These are phyloP conservation scores for Phyllosticta paracitricarpa DNA, from an alignment of 2,329 filamentous ascomycete species.

Conservation along the genomic window DNA sequence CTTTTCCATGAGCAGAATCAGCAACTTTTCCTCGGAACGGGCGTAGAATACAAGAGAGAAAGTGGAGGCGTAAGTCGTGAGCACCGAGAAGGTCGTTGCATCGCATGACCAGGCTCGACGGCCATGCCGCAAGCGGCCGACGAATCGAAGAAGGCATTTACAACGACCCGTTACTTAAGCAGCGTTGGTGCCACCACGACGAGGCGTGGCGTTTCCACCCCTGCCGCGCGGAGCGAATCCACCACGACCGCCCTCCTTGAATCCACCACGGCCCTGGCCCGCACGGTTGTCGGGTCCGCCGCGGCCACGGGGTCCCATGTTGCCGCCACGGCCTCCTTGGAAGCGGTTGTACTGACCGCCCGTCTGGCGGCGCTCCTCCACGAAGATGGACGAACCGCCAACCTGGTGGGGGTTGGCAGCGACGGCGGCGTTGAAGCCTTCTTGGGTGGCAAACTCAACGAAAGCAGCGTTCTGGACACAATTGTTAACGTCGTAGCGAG, in stretches of 20 bases:
- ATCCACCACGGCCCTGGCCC: slow-evolving; percentile 59
- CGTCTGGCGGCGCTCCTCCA: slow-evolving; percentile 74
- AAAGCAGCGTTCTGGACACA: slow-evolving; percentile 78
- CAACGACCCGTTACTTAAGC: slow-evolving; percentile 17
- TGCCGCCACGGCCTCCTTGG: slow-evolving; percentile 28
- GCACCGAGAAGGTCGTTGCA: slow-evolving; percentile 4
- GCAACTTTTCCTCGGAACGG: slow-evolving; percentile 10
- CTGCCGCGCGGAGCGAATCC: slow-evolving; percentile 43
- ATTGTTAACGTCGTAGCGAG: slow-evolving; percentile 13
- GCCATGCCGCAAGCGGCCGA: background rate
- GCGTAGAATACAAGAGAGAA: slow-evolving; percentile 12
- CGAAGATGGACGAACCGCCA: slow-evolving; percentile 68
- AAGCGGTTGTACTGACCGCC: slow-evolving; percentile 27
- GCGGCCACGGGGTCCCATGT: slow-evolving; percentile 44
- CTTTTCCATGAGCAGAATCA: slow-evolving; percentile 12
- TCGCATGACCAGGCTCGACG: background rate
- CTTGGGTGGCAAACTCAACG: slow-evolving; percentile 75
- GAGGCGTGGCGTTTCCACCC: slow-evolving; percentile 32
- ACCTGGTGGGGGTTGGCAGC: slow-evolving; percentile 78
- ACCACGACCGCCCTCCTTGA: slow-evolving; percentile 61
- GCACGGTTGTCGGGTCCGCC: slow-evolving; percentile 49
- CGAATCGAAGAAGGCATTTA: slow-evolving; percentile 3
- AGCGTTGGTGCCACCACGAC: slow-evolving; percentile 40
- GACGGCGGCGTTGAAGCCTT: slow-evolving; percentile 75
- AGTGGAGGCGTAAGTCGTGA: slow-evolving; percentile 11